These are phyloP conservation scores for Boletus fagicola DNA, from an alignment of 768 basidiomycete species.

Conservation along the genomic window DNA sequence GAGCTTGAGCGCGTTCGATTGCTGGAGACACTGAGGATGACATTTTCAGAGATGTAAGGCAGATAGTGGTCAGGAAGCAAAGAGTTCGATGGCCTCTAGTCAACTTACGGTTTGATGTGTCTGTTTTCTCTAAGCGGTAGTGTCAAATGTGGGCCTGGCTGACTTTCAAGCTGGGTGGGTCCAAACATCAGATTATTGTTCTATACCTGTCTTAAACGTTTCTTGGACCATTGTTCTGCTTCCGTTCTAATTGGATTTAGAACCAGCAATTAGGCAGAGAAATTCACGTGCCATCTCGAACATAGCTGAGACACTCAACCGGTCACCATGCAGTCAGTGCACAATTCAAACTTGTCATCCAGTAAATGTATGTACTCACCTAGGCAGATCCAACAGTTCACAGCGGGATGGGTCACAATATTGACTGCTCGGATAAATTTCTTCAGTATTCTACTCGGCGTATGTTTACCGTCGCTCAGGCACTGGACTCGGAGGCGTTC, in stretches of 20 bases:
- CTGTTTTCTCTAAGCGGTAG: neutral
- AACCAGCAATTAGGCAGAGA: no score
- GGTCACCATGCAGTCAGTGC: no score
- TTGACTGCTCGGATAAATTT: no score
- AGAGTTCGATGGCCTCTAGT: neutral
- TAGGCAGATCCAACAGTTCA: no score
- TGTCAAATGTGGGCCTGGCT: neutral
- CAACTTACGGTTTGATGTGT: neutral
- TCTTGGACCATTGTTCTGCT: constrained; percentile 1
- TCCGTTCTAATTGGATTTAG: neutral
- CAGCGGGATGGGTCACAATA: no score
- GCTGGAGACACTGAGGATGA: constrained; percentile 5
- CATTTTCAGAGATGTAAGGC: neutral
- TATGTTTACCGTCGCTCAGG: no score
- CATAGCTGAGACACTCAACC: no score
- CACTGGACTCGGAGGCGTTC: no score
- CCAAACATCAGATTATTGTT: constrained; percentile 3
- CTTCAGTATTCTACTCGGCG: no score
- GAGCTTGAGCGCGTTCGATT: neutral
- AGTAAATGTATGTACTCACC: no score
- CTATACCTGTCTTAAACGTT: neutral
- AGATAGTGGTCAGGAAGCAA: neutral
- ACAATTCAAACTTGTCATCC: no score
- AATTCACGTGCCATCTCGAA: neutral
- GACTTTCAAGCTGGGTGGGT: constrained; percentile 1